Evolutionary conservation across 495 filamentous ascomycete genomes (phyloP).

Genomic region (Penicillium riverlandense): DNA sequence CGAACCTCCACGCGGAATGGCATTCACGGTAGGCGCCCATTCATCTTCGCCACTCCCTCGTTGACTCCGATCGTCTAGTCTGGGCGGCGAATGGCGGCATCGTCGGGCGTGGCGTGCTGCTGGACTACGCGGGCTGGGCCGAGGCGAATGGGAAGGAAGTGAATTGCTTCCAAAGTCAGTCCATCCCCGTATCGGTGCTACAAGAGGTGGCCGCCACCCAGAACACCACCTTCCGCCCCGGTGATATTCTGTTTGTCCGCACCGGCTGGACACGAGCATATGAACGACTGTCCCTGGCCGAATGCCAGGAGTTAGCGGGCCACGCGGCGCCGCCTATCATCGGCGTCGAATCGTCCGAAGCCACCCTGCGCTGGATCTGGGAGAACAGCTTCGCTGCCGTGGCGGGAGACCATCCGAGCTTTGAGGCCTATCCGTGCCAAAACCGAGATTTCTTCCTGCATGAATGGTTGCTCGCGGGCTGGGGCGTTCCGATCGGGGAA

Average conservation of each 20-base stretch:
- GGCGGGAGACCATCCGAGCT: conserved; percentile 41
- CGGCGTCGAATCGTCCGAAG: conserved; percentile 38
- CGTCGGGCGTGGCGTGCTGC: conserved; percentile 49
- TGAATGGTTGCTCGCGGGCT: conserved; percentile 47
- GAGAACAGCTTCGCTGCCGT: conserved; percentile 44
- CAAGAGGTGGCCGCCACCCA: conserved; percentile 27
- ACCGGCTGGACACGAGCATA: conserved; percentile 42
- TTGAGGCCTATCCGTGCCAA: conserved; percentile 34
- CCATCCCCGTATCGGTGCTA: conserved; percentile 35
- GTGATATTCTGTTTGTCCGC: conserved; percentile 52
- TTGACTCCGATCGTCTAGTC: conserved; percentile 11
- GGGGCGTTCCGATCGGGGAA: conserved; percentile 54
- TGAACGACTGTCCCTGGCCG: conserved; percentile 19
- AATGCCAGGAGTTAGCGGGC: conserved; percentile 22
- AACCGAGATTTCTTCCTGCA: conserved; percentile 31
- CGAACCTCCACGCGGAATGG: conserved; percentile 32
- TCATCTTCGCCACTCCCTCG: background rate
- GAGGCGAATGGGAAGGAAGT: conserved; percentile 25
- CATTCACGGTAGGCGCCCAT: conserved; percentile 32
- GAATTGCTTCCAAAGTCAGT: conserved; percentile 28
- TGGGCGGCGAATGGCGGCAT: conserved; percentile 42
- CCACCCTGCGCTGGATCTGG: conserved; percentile 42
- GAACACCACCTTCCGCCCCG: conserved; percentile 30
- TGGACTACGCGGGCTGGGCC: conserved; percentile 50
- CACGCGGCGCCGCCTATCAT: conserved; percentile 23